These are phyloP conservation scores for Quercus alba DNA, from an alignment of 306 rosid species.

Conservation along the genomic window DNA sequence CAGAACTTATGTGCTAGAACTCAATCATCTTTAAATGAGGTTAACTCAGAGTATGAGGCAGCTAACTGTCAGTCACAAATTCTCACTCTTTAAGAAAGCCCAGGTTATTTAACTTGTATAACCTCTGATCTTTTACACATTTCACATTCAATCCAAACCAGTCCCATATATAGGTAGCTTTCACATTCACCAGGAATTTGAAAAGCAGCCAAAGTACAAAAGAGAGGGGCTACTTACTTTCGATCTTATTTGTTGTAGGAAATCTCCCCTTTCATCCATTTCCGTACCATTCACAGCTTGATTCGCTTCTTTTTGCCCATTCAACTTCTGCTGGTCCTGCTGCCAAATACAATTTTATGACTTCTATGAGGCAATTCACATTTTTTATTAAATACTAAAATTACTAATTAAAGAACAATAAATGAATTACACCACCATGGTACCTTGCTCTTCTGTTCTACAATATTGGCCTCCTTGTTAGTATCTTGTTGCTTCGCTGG, in stretches of 20 bases:
- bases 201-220: conserved; percentile 1
- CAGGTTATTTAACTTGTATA: too few relatives aligned
- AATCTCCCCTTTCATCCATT: conserved; percentile 68
- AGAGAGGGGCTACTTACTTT: conserved; percentile 44
- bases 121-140: background rate
- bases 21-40: background rate
- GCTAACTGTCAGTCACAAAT: background rate
- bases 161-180: background rate
- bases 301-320: conserved; percentile 44
- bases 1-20: background rate
- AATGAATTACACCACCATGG: background rate
- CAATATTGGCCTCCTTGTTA: conserved; percentile 24
- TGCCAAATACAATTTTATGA: conserved; percentile 26
- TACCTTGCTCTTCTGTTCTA: conserved; percentile 51
- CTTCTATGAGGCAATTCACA: conserved; percentile 5
- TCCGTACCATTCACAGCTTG: conserved; percentile 39
- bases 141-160: background rate
- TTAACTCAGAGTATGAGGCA: background rate
- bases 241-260: conserved; percentile 76
- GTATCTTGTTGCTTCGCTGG: conserved; percentile 35
- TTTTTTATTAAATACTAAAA: conserved; percentile 7
- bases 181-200: background rate
- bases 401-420: background rate
- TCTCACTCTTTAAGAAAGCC: too few relatives aligned
- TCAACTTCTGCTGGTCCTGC: conserved; percentile 33